Percentiles rank a stretch among this genome's conserved stretches.
Evolutionary conservation across 192 early-diverging fungal genomes (phyloP).

Genomic region (Powellomyces hirtus): DNA sequence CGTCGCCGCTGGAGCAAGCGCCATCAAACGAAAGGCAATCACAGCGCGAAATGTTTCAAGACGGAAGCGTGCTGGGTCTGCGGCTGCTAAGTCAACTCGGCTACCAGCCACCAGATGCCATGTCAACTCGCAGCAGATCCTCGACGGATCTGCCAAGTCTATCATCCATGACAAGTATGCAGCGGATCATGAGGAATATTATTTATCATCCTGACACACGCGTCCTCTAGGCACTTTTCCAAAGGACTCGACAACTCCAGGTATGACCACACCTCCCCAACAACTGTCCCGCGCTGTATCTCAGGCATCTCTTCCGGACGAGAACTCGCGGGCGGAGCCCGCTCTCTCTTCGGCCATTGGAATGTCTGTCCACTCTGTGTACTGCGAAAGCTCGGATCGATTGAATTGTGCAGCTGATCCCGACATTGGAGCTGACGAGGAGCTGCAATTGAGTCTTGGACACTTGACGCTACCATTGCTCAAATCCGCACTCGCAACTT

Average conservation of each 20-base stretch:
- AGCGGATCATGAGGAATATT: too few relatives aligned
- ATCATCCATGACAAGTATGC: constrained; percentile 5
- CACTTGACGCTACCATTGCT: constrained; percentile 35
- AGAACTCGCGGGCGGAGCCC: not conserved
- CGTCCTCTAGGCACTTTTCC: not conserved
- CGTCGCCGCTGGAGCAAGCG: not conserved
- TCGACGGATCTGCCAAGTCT: constrained; percentile 32
- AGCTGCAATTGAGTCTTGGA: constrained; percentile 30
- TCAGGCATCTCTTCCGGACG: not conserved
- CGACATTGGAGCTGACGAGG: constrained; percentile 9
- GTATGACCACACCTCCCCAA: not conserved
- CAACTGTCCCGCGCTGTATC: not conserved
- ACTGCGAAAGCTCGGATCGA: too few relatives aligned
- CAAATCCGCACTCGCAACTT: constrained; percentile 34
- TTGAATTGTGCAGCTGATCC: too few relatives aligned
- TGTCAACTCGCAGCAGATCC: constrained; percentile 12
- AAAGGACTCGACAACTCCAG: not conserved
- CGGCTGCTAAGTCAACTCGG: constrained; percentile 3
- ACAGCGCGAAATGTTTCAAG: too few relatives aligned
- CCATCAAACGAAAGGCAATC: not conserved
- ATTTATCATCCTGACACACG: not conserved
- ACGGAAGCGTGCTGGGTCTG: constrained; percentile 9
- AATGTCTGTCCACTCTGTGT: not conserved
- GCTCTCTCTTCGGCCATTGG: not conserved
- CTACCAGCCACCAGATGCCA: not conserved